Evolutionary conservation across 2,329 filamentous ascomycete genomes (phyloP).

Genomic region (Grosmannia clavigera): DNA sequence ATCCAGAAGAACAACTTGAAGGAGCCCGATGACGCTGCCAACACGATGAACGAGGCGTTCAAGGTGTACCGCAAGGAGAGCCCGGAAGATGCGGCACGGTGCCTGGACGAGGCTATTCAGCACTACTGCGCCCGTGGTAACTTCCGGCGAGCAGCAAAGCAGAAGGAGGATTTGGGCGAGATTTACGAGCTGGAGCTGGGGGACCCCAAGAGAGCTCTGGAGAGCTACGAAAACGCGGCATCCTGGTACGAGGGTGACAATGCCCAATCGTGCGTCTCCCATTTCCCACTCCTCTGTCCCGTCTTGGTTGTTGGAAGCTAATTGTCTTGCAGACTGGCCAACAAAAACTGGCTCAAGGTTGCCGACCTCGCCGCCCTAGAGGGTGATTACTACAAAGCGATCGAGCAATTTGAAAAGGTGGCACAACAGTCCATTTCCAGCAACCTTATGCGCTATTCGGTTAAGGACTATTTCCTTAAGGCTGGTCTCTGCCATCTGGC

Average conservation of each 20-base stretch:
- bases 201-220: slow-evolving; percentile 65
- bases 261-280: slow-evolving; percentile 56
- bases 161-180: slow-evolving; percentile 82
- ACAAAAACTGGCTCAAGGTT: slow-evolving; percentile 87
- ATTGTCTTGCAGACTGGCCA: slow-evolving; percentile 54
- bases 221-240: slow-evolving; percentile 75
- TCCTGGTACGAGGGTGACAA: slow-evolving; percentile 84
- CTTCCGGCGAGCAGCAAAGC: slow-evolving; percentile 77
- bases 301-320: neutral
- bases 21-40: slow-evolving; percentile 85
- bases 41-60: slow-evolving; percentile 80
- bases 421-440: slow-evolving; percentile 68
- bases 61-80: slow-evolving; percentile 85
- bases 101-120: slow-evolving; percentile 65
- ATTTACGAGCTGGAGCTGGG: slow-evolving; percentile 72
- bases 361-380: slow-evolving; percentile 77
- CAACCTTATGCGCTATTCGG: slow-evolving; percentile 84
- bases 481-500: slow-evolving; percentile 82
- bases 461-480: slow-evolving; percentile 94
- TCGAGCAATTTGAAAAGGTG: slow-evolving; percentile 74
- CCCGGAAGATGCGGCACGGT: slow-evolving; percentile 70
- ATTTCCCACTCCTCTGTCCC: neutral
- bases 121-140: slow-evolving; percentile 86
- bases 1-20: slow-evolving; percentile 73
- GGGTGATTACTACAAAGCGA: slow-evolving; percentile 72